These are phyloP conservation scores for Harringtonia aguacate DNA, from an alignment of 2,329 filamentous ascomycete genomes.

Conservation along the genomic window DNA sequence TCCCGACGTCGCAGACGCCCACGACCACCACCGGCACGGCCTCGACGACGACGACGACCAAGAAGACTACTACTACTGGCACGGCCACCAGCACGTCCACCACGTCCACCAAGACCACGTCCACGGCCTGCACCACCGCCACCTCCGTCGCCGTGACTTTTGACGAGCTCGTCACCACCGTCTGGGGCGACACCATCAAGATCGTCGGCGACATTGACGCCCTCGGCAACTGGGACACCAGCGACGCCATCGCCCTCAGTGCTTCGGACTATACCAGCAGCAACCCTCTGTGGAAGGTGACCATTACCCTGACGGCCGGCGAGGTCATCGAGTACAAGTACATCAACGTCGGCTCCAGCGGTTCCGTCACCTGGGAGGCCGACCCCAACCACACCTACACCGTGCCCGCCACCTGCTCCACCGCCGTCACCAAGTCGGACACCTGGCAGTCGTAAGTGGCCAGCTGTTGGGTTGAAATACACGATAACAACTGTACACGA, in stretches of 20 bases:
- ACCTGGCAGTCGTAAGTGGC: too few relatives aligned
- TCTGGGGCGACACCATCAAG: slow-evolving; percentile 53
- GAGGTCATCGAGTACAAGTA: slow-evolving; percentile 56
- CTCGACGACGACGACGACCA: neutral
- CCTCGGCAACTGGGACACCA: slow-evolving; percentile 53
- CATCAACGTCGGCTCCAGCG: slow-evolving; percentile 44
- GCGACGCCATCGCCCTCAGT: slow-evolving; percentile 42
- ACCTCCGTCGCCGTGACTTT: slow-evolving; percentile 53
- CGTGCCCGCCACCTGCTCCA: slow-evolving; percentile 8
- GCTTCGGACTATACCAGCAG: slow-evolving; percentile 38
- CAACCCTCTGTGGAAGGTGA: slow-evolving; percentile 52
- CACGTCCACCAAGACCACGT: neutral
- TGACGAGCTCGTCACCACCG: slow-evolving; percentile 44
- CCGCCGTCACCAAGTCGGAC: neutral
- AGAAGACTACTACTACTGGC: slow-evolving; percentile 38
- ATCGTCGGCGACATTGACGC: slow-evolving; percentile 47
- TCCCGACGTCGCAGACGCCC: slow-evolving; percentile 20
- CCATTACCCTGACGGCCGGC: slow-evolving; percentile 43
- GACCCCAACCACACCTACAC: slow-evolving; percentile 40
- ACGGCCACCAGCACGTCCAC: slow-evolving; percentile 15
- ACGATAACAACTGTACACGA: too few relatives aligned
- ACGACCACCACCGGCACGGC: slow-evolving; percentile 21
- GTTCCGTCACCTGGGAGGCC: slow-evolving; percentile 51
- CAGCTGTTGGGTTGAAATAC: too few relatives aligned
- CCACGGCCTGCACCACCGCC: slow-evolving; percentile 10